Evolutionary conservation across 2,329 filamentous ascomycete species (phyloP), one percentile per base, ranked within the genome.

Genomic region (Paecilomyces sp.): DNA sequence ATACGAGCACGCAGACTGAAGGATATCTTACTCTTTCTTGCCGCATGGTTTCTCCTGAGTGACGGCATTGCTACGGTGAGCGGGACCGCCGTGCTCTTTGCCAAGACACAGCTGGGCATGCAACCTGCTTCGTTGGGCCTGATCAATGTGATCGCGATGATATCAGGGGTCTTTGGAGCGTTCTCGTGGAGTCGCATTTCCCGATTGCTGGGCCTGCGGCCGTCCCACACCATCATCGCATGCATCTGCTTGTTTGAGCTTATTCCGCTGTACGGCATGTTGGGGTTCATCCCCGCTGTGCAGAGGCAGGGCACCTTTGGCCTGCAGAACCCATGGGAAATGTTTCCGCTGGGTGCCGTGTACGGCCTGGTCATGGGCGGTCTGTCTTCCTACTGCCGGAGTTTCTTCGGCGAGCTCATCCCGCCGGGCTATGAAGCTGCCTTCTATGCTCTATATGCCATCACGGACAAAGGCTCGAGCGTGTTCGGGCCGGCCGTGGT

Each of bases 321-420:
- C 1, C 81, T 99, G n/a, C 92, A 96, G 74, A 88, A 94, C 71
- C 88, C 90, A 2, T 96, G 92, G 90, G 94, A 99, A 68, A 97
- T 99, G 91, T 97, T 94, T 68, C 90, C 91, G 0, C 77, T 99
- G 0, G 92, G 91, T 0, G 89, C 90, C 2, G 85, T 97, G 12
- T 97, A 97, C 73, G 94, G 94, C 0, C 85, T 99, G 56, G 92
- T 97, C 1, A 85, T 97, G 31, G 94, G 94, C n/a, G 94, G 94
- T 0, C 78, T 99, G 50, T 91, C 90, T 60, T 89, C 89, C 25
- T 97, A 97, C 75, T 97, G 94, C 71, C 88, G 94, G 51, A 92
- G 90, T 62, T 82, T 99, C 3, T 99, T 91, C 71, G 92, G 92
- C 47, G 92, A 97, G 74, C 82, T 99, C 59, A 96, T 99, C 58